Conservation (phyloP, 2,329 filamentous ascomycete genomes). For the Dothideomycetes sp. region DNA sequence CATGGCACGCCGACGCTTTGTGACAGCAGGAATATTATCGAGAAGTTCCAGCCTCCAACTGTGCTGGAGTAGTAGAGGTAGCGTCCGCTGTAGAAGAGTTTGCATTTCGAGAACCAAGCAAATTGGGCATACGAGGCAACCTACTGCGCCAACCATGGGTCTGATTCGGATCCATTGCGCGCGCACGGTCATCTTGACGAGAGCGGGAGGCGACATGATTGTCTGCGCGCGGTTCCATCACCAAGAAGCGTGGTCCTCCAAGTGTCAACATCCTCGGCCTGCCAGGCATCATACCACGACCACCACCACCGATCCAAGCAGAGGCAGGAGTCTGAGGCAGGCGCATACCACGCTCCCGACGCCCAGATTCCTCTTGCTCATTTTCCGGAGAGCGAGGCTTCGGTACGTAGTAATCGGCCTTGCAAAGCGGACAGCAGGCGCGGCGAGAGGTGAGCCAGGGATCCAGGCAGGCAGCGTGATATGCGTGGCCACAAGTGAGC, state of each 20-base stretch:
- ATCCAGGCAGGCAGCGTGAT: conserved; percentile 91
- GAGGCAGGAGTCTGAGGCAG: conserved; percentile 16
- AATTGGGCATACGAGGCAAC: conserved; percentile 13
- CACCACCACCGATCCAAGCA: conserved; percentile 17
- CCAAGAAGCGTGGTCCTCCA: conserved; percentile 16
- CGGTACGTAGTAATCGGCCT: conserved; percentile 92
- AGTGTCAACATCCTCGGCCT: conserved; percentile 18
- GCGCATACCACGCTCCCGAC: conserved; percentile 9
- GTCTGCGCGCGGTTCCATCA: conserved; percentile 8
- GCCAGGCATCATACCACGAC: conserved; percentile 14
- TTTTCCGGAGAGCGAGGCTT: conserved; percentile 62
- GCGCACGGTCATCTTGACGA: background rate
- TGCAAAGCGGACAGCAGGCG: conserved; percentile 94
- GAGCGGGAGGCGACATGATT: conserved; percentile 3
- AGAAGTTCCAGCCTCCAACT: conserved; percentile 18
- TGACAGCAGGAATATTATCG: background rate
- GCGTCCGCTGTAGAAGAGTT: too few species aligned
- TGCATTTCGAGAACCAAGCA: conserved; percentile 15
- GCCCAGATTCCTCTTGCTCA: conserved; percentile 18
- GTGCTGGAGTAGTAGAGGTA: conserved; percentile 12
- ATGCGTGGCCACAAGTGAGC: conserved; percentile 91
- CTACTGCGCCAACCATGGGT: conserved; percentile 15
- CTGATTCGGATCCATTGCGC: background rate
- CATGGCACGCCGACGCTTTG: too few species aligned
- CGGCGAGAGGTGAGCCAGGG: conserved; percentile 92